phyloP scores from a whole-genome alignment of 176 grass and related monocot species.

The Thinopyrum elongatum region DNA sequence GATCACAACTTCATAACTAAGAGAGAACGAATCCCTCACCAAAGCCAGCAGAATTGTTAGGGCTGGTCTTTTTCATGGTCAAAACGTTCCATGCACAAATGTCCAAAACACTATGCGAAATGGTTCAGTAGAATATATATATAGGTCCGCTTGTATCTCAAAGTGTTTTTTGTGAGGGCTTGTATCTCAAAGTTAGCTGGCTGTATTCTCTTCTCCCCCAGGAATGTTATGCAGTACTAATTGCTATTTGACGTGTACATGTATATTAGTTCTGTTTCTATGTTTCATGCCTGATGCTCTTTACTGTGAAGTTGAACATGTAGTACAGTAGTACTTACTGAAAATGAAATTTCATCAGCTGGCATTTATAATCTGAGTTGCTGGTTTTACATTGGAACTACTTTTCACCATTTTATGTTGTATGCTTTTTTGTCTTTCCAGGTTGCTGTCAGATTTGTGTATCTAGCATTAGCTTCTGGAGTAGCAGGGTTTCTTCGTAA shows the following conservation, averaged over 20 bases:
- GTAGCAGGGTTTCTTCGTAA: constrained; percentile 67
- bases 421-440: constrained; percentile 21
- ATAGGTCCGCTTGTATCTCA: not conserved
- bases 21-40: not conserved
- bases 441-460: constrained; percentile 62
- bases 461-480: constrained; percentile 47
- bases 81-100: not conserved
- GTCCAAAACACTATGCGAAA: not conserved
- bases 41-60: not conserved
- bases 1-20: not conserved
- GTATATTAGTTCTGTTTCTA: not conserved
- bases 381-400: not conserved
- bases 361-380: not conserved
- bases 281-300: not conserved
- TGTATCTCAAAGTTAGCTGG: not conserved
- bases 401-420: not conserved
- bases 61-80: not conserved
- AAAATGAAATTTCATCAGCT: not conserved
- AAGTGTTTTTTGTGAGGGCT: not conserved
- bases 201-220: not conserved
- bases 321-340: not conserved
- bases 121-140: no score
- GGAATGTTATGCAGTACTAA: not conserved
- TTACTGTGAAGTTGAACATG: not conserved
- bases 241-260: not conserved